Conservation (phyloP, 192 early-diverging fungal species). For the Rhizophagus prolifer region DNA sequence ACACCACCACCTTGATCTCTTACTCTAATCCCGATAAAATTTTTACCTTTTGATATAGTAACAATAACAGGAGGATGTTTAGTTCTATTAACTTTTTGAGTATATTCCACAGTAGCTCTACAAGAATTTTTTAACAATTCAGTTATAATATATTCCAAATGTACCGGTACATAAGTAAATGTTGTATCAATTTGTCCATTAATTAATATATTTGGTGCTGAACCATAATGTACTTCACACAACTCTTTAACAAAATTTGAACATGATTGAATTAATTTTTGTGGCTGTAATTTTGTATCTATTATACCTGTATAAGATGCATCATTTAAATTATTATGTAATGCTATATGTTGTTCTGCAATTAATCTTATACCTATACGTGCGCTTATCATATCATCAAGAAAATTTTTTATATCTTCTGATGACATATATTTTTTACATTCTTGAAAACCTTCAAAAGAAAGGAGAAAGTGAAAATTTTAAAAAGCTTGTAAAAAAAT, state of each 20-base stretch:
- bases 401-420: conserved; percentile 65
- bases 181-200: conserved; percentile 65
- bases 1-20: conserved; percentile 94
- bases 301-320: conserved; percentile 76
- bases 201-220: conserved; percentile 68
- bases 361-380: conserved; percentile 90
- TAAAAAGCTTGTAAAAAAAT: not conserved
- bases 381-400: conserved; percentile 87
- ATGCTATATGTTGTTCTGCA: conserved; percentile 85
- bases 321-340: conserved; percentile 54
- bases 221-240: conserved; percentile 90
- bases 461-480: too few species aligned
- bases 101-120: conserved; percentile 82
- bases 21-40: conserved; percentile 82
- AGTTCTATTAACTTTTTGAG: conserved; percentile 41
- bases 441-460: conserved; percentile 72
- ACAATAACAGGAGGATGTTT: conserved; percentile 83
- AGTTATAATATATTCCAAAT: conserved; percentile 91
- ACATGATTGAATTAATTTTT: conserved; percentile 63
- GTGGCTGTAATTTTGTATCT: conserved; percentile 71
- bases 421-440: conserved; percentile 85
- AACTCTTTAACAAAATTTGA: conserved; percentile 77
- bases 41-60: conserved; percentile 73
- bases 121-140: conserved; percentile 89
- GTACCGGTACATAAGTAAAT: conserved; percentile 85